Evolutionary conservation across 2,329 filamentous ascomycete genomes (phyloP).

Genomic region (Chaetomiaceae sp.): DNA sequence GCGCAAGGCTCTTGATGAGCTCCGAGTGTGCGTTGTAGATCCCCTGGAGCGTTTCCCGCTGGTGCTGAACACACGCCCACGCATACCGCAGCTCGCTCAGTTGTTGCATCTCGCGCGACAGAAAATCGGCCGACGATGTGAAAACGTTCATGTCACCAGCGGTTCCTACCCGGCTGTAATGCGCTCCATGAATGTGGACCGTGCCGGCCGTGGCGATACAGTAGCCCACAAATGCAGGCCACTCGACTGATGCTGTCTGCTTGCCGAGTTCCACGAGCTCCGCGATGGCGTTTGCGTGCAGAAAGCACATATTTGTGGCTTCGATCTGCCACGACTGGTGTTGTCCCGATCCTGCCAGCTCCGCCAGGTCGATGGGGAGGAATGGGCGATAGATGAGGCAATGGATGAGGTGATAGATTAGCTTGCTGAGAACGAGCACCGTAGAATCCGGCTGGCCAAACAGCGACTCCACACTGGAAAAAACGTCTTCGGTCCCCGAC

Average conservation of each 20-base stretch:
- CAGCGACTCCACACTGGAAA: conserved; percentile 68
- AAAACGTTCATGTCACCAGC: conserved; percentile 57
- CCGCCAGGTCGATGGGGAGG: conserved; percentile 75
- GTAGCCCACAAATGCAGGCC: conserved; percentile 82
- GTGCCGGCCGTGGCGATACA: conserved; percentile 83
- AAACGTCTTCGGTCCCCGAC: conserved; percentile 72
- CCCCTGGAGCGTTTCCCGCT: conserved; percentile 70
- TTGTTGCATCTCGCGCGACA: conserved; percentile 75
- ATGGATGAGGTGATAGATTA: conserved; percentile 82
- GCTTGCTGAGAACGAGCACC: conserved; percentile 73
- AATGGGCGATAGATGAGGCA: conserved; percentile 85
- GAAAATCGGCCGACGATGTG: conserved; percentile 59
- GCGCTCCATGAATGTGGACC: conserved; percentile 79
- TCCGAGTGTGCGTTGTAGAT: conserved; percentile 77
- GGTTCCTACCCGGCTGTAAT: conserved; percentile 59
- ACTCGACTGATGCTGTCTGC: conserved; percentile 70
- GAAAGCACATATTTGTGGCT: conserved; percentile 78
- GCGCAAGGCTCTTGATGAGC: conserved; percentile 67
- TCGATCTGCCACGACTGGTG: conserved; percentile 93
- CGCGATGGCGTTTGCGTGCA: conserved; percentile 82
- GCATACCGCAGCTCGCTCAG: conserved; percentile 68
- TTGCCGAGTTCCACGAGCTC: conserved; percentile 77
- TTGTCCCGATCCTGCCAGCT: conserved; percentile 73
- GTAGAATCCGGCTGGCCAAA: conserved; percentile 77
- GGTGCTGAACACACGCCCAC: conserved; percentile 76